Evolutionary conservation across 2,329 filamentous ascomycete genomes (phyloP), one percentile per base, ranked within the genome.

Genomic region (Fusarium tuaranense): DNA sequence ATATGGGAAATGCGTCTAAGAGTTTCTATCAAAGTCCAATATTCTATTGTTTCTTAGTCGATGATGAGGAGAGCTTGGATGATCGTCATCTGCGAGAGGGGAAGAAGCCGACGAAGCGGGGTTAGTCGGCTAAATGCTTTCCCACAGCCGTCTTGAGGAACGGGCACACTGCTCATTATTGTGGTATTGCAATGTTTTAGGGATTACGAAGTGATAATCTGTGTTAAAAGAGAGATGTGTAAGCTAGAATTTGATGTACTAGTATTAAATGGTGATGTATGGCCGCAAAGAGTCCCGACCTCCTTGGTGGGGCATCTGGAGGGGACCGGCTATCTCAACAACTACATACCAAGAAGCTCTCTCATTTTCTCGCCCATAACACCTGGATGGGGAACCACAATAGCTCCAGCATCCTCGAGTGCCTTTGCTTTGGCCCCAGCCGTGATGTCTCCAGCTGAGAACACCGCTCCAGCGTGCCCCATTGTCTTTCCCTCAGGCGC

Each of bases 381-480:
- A 2, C 83, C 83, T 0, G 83, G 83, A 65, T 85, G 83, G 1
- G 82, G 79, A 6, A 85, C 83, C 4, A 85, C 66, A 0, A 82
- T 39, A 0, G 83, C 84, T 2, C 84, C 84, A 1, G 82, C 82
- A 13, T 81, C 74, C 38, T 79, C 76, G 5, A 85, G 73, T 0
- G 82, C 82, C 25, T 75, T 79, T 0, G 76, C 81, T 65, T 85
- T 85, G 3, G 70, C 76, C 2, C 74, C 76, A 0, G 83, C 83
- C 5, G 81, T 75, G 0, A 78, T 71, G 48, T 84, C 83, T 9
- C 80, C 67, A 3, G 79, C 55, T 4, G 76, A 79, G 1, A 80
- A 64, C 81, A 92, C 89, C 4, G 92, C 92, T 25, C 93, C 93
- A 2, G 92, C 92, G 80, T 94, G 93, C 2, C 93, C 93, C 92